Evolutionary conservation across 768 basidiomycete species (phyloP).

Genomic region (Mycena belliarum): DNA sequence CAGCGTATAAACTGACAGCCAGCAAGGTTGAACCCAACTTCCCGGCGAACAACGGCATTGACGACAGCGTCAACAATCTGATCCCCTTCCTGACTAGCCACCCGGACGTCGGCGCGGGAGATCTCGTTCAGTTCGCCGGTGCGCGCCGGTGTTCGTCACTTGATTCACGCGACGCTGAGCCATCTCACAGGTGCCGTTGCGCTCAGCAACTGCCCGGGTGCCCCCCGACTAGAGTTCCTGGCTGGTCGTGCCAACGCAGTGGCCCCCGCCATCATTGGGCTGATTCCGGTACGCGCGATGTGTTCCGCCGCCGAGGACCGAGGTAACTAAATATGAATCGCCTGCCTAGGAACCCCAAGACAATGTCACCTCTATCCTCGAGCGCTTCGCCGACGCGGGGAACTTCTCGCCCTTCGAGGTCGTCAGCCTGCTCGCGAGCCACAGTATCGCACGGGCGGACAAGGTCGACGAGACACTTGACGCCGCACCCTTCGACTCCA

Average conservation of each 20-base stretch:
- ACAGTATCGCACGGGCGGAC: constrained; percentile 31
- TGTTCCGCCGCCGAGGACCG: too few species aligned
- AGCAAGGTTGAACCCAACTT: neutral
- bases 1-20: too few species aligned
- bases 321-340: neutral
- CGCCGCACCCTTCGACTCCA: constrained; percentile 38
- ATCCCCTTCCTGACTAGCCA: neutral
- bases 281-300: constrained; percentile 12
- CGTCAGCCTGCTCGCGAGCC: constrained; percentile 28
- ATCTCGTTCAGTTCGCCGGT: constrained; percentile 16
- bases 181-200: constrained; percentile 30
- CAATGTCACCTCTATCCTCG: constrained; percentile 26
- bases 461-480: constrained; percentile 29
- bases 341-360: constrained; percentile 15
- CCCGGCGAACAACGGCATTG: constrained; percentile 10
- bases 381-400: constrained; percentile 30
- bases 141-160: neutral
- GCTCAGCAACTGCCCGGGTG: constrained; percentile 35
- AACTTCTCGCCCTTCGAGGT: constrained; percentile 25
- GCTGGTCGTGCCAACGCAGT: constrained; percentile 29
- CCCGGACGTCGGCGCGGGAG: constrained; percentile 24
- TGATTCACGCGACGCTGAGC: too few species aligned
- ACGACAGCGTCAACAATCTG: constrained; percentile 21
- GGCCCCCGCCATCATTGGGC: constrained; percentile 23
- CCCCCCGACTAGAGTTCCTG: constrained; percentile 33